Percentiles rank a stretch among this genome's conserved stretches.
These are phyloP conservation scores for Dactylellina leptospora DNA, from an alignment of 2,329 filamentous ascomycete species.

Conservation along the genomic window DNA sequence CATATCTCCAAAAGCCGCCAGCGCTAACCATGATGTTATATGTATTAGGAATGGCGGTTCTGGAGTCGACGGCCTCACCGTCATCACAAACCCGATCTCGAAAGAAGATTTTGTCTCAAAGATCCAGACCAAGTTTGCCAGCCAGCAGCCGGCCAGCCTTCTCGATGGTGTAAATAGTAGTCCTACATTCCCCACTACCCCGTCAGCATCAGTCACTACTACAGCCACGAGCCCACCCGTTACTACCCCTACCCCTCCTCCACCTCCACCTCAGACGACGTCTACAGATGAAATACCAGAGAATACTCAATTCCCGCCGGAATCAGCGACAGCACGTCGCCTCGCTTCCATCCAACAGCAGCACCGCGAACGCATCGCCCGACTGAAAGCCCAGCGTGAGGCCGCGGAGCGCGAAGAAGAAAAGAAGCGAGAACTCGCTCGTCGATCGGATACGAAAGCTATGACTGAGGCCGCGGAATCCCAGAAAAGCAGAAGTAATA, in stretches of 20 bases:
- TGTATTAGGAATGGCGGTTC: slow-evolving; percentile 44
- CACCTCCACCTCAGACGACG: slow-evolving; percentile 4
- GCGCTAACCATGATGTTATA: slow-evolving; percentile 1
- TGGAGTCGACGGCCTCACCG: slow-evolving; percentile 38
- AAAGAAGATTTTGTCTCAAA: slow-evolving; percentile 47
- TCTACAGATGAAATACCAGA: slow-evolving; percentile 18
- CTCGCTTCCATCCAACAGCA: slow-evolving; percentile 44
- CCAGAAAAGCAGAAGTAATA: slow-evolving; percentile 21
- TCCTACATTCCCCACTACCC: slow-evolving; percentile 32
- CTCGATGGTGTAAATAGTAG: slow-evolving; percentile 47
- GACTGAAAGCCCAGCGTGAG: slow-evolving; percentile 42
- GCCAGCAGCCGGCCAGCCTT: slow-evolving; percentile 17
- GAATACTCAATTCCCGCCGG: slow-evolving; percentile 47
- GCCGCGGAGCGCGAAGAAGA: slow-evolving; percentile 37
- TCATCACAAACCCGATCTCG: slow-evolving; percentile 33
- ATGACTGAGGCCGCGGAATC: slow-evolving; percentile 31
- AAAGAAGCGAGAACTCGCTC: slow-evolving; percentile 34
- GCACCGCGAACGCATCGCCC: slow-evolving; percentile 45
- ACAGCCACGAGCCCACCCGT: slow-evolving; percentile 5
- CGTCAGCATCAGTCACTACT: background rate
- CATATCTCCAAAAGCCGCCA: background rate
- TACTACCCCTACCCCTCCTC: background rate
- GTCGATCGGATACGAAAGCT: slow-evolving; percentile 35
- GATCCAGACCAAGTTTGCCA: slow-evolving; percentile 21
- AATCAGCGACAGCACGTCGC: slow-evolving; percentile 32